phyloP scores from a whole-genome alignment of 2,329 filamentous ascomycete genomes.

The Trichoderma koningii region DNA sequence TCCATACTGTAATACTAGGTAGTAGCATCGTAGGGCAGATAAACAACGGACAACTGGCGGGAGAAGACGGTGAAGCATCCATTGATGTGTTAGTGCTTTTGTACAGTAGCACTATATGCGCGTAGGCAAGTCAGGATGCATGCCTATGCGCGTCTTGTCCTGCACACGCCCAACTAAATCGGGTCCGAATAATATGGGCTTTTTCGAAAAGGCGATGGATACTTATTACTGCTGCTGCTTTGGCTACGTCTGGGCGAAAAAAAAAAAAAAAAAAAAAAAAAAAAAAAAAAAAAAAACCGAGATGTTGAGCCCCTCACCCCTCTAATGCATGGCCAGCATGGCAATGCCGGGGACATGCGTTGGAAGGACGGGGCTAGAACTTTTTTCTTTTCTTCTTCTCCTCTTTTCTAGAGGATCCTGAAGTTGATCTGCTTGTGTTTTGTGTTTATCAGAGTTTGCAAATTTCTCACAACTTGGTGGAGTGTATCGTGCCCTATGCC shows the following conservation, averaged over 20 bases:
- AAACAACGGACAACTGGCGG: conserved; percentile 4
- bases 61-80: too few relatives aligned
- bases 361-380: neutral
- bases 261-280: too few relatives aligned
- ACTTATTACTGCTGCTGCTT: neutral
- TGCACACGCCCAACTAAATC: neutral
- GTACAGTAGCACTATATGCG: neutral
- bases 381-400: neutral
- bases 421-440: neutral
- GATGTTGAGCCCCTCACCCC: conserved; percentile 6
- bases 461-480: too few relatives aligned
- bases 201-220: neutral
- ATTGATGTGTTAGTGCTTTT: too few relatives aligned
- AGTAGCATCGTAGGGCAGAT: conserved; percentile 3
- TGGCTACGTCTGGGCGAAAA: conserved; percentile 8
- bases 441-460: neutral
- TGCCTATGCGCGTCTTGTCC: neutral
- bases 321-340: conserved; percentile 22
- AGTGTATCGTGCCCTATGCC: neutral
- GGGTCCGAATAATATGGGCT: neutral
- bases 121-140: conserved; percentile 22
- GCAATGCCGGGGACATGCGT: conserved; percentile 6
- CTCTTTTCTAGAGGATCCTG: neutral
- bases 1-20: too few relatives aligned
- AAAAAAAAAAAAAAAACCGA: too few relatives aligned